Conservation (phyloP, 2,329 filamentous ascomycete genomes). For the Fusarium zealandicum region DNA sequence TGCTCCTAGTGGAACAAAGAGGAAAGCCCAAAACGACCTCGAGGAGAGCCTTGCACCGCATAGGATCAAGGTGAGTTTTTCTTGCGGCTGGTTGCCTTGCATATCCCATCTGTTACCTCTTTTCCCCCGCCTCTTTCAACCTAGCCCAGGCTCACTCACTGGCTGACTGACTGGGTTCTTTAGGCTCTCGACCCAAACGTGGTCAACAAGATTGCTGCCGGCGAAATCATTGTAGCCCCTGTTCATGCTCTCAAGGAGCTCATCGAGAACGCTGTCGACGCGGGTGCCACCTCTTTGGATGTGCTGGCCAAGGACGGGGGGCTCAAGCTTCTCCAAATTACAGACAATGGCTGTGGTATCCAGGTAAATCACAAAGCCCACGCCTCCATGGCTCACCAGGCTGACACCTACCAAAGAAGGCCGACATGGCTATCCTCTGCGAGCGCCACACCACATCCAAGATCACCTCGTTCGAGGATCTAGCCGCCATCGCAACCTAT, state of each 20-base stretch:
- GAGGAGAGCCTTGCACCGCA: conserved; percentile 52
- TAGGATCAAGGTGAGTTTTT: conserved; percentile 56
- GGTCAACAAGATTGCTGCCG: conserved; percentile 97
- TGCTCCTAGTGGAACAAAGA: conserved; percentile 51
- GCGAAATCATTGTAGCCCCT: conserved; percentile 97
- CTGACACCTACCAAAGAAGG: conserved; percentile 65
- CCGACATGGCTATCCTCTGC: conserved; percentile 89
- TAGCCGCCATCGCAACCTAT: conserved; percentile 89
- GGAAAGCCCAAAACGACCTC: conserved; percentile 54
- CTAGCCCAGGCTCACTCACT: conserved; percentile 5
- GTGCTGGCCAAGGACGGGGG: conserved; percentile 94
- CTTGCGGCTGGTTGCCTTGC: not conserved
- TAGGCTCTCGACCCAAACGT: conserved; percentile 90
- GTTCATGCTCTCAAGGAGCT: conserved; percentile 96
- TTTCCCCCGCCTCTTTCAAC: conserved; percentile 4
- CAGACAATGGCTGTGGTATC: conserved; percentile 96
- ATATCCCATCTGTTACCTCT: too few relatives aligned
- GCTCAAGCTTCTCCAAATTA: conserved; percentile 93
- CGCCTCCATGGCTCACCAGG: not conserved
- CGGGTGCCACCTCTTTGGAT: conserved; percentile 90
- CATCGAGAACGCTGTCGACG: conserved; percentile 96
- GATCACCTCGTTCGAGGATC: conserved; percentile 89
- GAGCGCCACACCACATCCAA: conserved; percentile 98
- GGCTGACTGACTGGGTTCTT: conserved; percentile 20
- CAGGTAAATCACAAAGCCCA: conserved; percentile 62